Percentiles rank a stretch among this genome's conserved stretches.
Conservation (phyloP, 331 rosid species). For the Ulmus americana region DNA sequence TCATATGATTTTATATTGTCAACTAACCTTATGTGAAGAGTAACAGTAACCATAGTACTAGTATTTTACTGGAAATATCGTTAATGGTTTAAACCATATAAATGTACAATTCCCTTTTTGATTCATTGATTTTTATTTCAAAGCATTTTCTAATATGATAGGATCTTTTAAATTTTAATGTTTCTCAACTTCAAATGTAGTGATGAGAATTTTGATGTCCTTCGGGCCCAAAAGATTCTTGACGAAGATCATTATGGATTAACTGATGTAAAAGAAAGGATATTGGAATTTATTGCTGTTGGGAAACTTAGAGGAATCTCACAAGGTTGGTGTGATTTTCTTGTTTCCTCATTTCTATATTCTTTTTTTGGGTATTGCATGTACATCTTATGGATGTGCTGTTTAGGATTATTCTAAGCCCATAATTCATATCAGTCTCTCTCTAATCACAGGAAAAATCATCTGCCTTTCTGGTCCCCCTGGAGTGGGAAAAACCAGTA, state of each 20-base stretch:
- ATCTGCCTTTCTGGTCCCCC: slow-evolving; percentile 99
- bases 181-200: slow-evolving; percentile 39
- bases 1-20: background rate
- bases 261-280: slow-evolving; percentile 92
- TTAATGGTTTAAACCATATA: no score
- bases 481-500: slow-evolving; percentile 99
- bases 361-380: background rate
- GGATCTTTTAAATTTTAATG: background rate
- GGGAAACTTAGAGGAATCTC: slow-evolving; percentile 94
- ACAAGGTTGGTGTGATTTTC: slow-evolving; percentile 53
- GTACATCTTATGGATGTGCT: background rate
- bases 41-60: background rate
- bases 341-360: slow-evolving; percentile 9
- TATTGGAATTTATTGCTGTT: slow-evolving; percentile 93
- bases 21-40: background rate
- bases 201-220: slow-evolving; percentile 92
- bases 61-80: background rate
- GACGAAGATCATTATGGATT: slow-evolving; percentile 99
- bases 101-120: background rate
- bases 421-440: slow-evolving; percentile 15
- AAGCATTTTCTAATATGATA: background rate
- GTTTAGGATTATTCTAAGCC: slow-evolving; percentile 6
- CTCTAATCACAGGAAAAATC: slow-evolving; percentile 65
- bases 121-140: background rate
- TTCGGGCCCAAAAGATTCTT: slow-evolving; percentile 78